Percentiles rank a stretch among this genome's conserved stretches.
Evolutionary conservation across 768 basidiomycete genomes (phyloP).

Genomic region (Mycena galopus): DNA sequence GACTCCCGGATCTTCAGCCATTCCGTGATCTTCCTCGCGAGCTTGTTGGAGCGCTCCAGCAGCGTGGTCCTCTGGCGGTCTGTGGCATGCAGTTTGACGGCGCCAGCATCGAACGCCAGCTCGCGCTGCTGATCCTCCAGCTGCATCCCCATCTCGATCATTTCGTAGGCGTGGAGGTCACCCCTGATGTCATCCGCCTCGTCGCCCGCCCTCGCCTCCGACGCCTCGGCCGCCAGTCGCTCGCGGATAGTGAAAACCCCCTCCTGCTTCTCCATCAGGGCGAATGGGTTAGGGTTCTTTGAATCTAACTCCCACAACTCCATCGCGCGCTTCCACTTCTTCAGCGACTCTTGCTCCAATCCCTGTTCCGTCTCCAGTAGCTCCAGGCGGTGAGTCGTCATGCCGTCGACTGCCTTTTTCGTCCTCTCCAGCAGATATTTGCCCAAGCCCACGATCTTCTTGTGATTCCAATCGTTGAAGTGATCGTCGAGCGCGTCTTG

Average conservation of each 20-base stretch:
- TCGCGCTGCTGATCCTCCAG: conserved; percentile 14
- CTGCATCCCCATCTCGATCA: conserved; percentile 7
- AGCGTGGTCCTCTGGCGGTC: background rate
- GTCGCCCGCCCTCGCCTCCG: background rate
- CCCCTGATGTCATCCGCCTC: too few relatives aligned
- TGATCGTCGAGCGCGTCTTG: conserved; percentile 15
- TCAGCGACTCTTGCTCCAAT: background rate
- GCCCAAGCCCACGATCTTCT: conserved; percentile 20
- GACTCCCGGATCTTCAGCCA: conserved; percentile 3
- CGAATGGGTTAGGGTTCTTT: conserved; percentile 1
- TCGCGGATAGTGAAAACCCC: background rate
- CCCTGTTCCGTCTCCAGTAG: background rate
- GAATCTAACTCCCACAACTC: conserved; percentile 5
- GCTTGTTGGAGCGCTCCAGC: conserved; percentile 8
- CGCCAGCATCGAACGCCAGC: background rate
- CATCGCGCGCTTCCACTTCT: background rate
- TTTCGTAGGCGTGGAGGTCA: background rate
- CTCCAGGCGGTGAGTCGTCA: background rate
- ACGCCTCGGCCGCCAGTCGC: background rate
- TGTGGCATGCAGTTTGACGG: background rate
- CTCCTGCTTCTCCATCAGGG: background rate
- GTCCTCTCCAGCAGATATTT: background rate
- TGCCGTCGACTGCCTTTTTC: background rate
- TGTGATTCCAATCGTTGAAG: conserved; percentile 28
- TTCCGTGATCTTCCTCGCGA: background rate